Base-by-base conservation (phyloP, 2,329 filamentous ascomycete species). In the Ophiostoma australiae region DNA sequence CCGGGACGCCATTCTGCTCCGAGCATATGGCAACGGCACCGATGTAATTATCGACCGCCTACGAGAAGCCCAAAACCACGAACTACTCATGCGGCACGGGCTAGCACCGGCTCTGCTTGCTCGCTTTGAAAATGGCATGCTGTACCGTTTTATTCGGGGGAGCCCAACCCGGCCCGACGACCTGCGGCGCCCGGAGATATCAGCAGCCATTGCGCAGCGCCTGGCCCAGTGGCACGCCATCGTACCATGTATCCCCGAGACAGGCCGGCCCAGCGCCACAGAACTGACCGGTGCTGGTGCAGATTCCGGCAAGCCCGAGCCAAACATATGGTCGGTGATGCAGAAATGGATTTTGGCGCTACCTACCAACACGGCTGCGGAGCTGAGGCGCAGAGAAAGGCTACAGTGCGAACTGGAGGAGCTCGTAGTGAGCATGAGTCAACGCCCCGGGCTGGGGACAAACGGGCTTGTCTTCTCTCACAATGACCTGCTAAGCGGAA, bases 11-110 rank as follows among this genome's bases (percentile, higher is more conserved):
- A 88, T 98, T 75, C 85, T 99, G 74, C 87, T 99, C 77, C 89
- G 95, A 76, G 95, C 95, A 73, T 99, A 97, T 80, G 95, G 95
- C 76, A 90, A 95, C 79, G 93, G 94, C 74, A 98, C 95, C 75
- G 93, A 97, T 78, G 86, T 98, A 70, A 86, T 99, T 76, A 99
- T 99, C 81, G 95, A 99, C 82, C 91, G 95, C 75, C 92, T 97
- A 82, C 90, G 94, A 85, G 89, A 87, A 84, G 86, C 85, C 1
- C 85, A 89, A 76, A 90, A 90, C 78, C 95, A 99, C 81, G 93
- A 93, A 78, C 86, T 97, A 71, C 89, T 98, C 73, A 93, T 94
- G 82, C 88, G 87, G 75, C 85, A 93, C 77, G 88, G 89, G 76
- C 89, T 99, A 70, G 95, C 95, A 27, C 95, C 95, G 52, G 85